A percentile compares a stretch with the other conserved stretches of the same genome.
Conservation (phyloP, 2,329 filamentous ascomycete genomes). For the Pleomassaria siparia region DNA sequence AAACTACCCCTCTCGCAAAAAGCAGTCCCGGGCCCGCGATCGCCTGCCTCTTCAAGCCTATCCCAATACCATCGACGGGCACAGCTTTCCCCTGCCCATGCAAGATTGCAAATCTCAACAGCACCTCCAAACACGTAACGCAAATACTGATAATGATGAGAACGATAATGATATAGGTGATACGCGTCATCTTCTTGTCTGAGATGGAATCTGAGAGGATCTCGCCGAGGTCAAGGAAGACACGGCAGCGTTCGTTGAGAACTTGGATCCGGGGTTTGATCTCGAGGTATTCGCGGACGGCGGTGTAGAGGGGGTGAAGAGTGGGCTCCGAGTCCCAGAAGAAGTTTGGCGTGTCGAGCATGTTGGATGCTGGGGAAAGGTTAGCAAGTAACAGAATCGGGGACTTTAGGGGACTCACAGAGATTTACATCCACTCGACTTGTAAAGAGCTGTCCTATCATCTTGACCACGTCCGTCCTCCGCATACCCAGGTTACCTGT, state of each 20-base stretch:
- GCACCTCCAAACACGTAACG: constrained; percentile 87
- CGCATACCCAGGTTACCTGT: constrained; percentile 92
- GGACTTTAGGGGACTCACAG: constrained; percentile 65
- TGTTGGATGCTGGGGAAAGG: constrained; percentile 72
- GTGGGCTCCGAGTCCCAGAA: constrained; percentile 98
- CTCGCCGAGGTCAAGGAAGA: constrained; percentile 94
- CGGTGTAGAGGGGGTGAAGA: constrained; percentile 88
- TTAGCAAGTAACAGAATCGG: constrained; percentile 2
- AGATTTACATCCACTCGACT: constrained; percentile 96
- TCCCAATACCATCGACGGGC: constrained; percentile 4
- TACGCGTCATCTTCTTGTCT: constrained; percentile 91
- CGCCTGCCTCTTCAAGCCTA: constrained; percentile 10
- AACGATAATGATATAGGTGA: constrained; percentile 98
- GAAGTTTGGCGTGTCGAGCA: constrained; percentile 94
- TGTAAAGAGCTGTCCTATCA: constrained; percentile 87
- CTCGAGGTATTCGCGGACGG: constrained; percentile 94
- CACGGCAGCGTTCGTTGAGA: constrained; percentile 92
- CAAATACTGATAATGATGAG: constrained; percentile 89
- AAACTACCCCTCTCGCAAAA: constrained; percentile 25
- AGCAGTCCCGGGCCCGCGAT: constrained; percentile 32
- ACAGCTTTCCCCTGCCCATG: constrained; percentile 24
- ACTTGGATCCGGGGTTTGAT: constrained; percentile 96
- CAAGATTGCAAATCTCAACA: constrained; percentile 67
- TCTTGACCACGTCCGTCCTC: constrained; percentile 85
- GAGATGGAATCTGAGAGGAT: constrained; percentile 91